Percentiles rank a stretch among this genome's conserved stretches.
These are phyloP conservation scores for Amanita molliuscula DNA, from an alignment of 768 basidiomycete genomes.

Conservation along the genomic window DNA sequence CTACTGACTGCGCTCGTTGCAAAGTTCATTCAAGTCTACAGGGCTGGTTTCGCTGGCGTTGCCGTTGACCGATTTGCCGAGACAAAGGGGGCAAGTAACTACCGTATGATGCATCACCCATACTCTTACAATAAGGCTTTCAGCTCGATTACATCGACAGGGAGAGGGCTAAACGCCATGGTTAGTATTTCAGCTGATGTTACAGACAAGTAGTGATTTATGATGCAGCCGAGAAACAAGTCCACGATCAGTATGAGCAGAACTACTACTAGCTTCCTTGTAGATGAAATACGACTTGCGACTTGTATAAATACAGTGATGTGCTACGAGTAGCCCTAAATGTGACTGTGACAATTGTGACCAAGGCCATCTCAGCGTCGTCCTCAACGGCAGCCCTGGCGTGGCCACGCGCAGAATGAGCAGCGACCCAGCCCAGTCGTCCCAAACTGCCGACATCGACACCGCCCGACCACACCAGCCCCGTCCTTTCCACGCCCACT, in stretches of 20 bases:
- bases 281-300: not conserved
- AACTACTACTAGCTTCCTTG: not conserved
- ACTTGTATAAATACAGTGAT: not conserved
- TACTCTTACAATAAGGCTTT: not conserved
- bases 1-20: not conserved
- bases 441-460: conserved; percentile 18
- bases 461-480: conserved; percentile 13
- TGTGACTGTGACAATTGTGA: not conserved
- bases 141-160: conserved; percentile 16
- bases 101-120: not conserved
- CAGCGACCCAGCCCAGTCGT: conserved; percentile 4
- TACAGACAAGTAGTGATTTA: not conserved
- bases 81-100: conserved; percentile 34
- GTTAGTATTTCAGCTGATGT: not conserved
- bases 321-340: not conserved
- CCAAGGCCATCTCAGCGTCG: not conserved
- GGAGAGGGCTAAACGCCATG: conserved; percentile 15
- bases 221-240: not conserved
- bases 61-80: conserved; percentile 23
- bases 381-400: not conserved
- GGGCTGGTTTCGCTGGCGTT: conserved; percentile 46
- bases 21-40: conserved; percentile 1
- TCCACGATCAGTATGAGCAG: not conserved
- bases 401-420: conserved; percentile 4
- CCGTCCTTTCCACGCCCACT: conserved; percentile 10